Evolutionary conservation across 1,139 yeast genomes (phyloP), one percentile per base, ranked within the genome.

Genomic region (Tardiomyces blankii): DNA sequence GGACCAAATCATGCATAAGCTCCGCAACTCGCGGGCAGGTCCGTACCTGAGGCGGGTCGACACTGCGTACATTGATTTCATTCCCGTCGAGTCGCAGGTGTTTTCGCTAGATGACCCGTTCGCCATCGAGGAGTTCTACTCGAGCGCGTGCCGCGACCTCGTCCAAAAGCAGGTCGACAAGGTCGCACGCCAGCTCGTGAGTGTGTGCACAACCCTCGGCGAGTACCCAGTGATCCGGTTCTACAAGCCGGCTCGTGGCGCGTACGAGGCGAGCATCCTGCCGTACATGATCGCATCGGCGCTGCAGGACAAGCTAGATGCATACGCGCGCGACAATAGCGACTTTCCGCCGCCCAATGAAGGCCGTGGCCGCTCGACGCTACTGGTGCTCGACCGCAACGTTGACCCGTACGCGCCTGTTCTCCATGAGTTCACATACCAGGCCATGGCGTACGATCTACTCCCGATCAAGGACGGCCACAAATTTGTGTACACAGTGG

Each of bases 401-500:
- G 62, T 88, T 60, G 98, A 93, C 62, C 70, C 84, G 48, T 77
- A 77, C 58, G 85, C 95, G 3, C 96, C 97, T 0, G 62, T 93
- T 43, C 65, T 89, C 46, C 98, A 91, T 63, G 96, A 88, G 61
- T 87, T 89, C 64, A 78, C 83, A n/a, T 93, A 88, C 63, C 95
- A 91, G 63, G 91, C 96, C 6, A 82, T 89, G 86, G 84, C 91
- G 14, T 81, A 82, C 69, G 98, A 91, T 62, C 64, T 79, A 43
- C 52, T 69, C 30, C 56, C 56, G n/a, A 75, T 77, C 25, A 66
- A 70, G n/a, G 68, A 66, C 45, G 69, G 69, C 21, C 72, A 68
- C 52, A 60, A 61, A n/a, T 85, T 79, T 61, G 69, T 64, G 40
- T 88, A 83, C 59, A 61, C 69, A 41, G 74, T 78, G 4, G 85